These are phyloP conservation scores for Calonectria hongkongensis DNA, from an alignment of 2,329 filamentous ascomycete genomes.

Conservation along the genomic window DNA sequence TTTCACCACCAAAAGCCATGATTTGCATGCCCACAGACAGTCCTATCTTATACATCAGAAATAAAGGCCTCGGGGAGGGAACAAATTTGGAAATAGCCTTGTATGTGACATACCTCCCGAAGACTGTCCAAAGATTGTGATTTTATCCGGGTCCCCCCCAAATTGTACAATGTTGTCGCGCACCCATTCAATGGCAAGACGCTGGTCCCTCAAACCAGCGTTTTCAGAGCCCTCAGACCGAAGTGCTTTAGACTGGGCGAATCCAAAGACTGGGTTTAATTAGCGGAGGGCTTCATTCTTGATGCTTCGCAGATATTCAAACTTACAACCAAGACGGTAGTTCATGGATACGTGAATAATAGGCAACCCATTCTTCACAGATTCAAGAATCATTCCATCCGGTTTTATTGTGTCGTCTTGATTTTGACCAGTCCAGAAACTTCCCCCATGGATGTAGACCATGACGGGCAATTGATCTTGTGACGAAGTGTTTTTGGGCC, in stretches of 20 bases:
- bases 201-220: constrained; percentile 7
- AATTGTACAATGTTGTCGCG: constrained; percentile 4
- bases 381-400: constrained; percentile 8
- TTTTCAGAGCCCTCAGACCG: constrained; percentile 11
- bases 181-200: constrained; percentile 9
- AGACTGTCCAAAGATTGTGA: constrained; percentile 18
- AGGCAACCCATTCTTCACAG: constrained; percentile 1
- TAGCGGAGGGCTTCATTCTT: neutral
- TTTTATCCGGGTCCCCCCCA: constrained; percentile 1
- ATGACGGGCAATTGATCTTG: neutral
- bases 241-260: constrained; percentile 6
- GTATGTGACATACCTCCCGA: neutral
- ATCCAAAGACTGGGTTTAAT: neutral
- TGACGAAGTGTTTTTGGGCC: neutral
- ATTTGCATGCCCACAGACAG: constrained; percentile 11
- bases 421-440: constrained; percentile 17
- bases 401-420: neutral
- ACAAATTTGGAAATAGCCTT: neutral
- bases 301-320: neutral
- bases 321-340: constrained; percentile 7
- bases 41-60: neutral
- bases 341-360: constrained; percentile 11
- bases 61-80: neutral
- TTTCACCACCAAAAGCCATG: neutral
- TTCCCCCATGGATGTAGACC: neutral